phyloP scores from a whole-genome alignment of 1,139 yeast species.

The Casaregolazyma lundiana region DNA sequence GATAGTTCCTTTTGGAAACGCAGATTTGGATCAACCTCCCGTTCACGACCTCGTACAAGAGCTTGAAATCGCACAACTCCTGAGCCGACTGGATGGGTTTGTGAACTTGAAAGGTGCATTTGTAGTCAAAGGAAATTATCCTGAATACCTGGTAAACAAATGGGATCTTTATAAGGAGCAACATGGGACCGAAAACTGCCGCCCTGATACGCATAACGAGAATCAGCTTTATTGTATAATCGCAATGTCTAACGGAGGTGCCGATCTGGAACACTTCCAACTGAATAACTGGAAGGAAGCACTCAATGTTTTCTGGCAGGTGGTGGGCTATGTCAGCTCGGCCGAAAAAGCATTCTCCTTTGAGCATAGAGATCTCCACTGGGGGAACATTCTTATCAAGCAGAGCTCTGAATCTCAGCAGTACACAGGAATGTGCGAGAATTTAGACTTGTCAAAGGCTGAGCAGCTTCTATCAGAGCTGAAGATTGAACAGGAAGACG shows the following conservation, averaged over 20 bases:
- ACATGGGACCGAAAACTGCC: slow-evolving; percentile 32
- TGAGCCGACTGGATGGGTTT: slow-evolving; percentile 40
- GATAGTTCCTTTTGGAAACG: slow-evolving; percentile 48
- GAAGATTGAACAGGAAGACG: slow-evolving; percentile 16
- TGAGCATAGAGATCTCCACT: slow-evolving; percentile 65
- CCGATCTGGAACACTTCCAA: slow-evolving; percentile 42
- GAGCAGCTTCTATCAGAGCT: slow-evolving; percentile 17
- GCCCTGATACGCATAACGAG: slow-evolving; percentile 37
- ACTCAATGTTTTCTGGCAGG: slow-evolving; percentile 47
- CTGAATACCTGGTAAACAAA: slow-evolving; percentile 36
- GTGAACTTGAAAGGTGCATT: slow-evolving; percentile 39
- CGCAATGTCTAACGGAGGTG: slow-evolving; percentile 46
- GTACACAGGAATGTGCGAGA: background rate
- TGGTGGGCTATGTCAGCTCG: slow-evolving; percentile 43
- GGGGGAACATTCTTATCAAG: slow-evolving; percentile 50
- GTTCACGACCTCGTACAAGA: slow-evolving; percentile 45
- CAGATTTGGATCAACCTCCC: slow-evolving; percentile 40
- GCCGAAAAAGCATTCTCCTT: slow-evolving; percentile 51
- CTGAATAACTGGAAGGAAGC: slow-evolving; percentile 51
- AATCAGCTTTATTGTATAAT: slow-evolving; percentile 43
- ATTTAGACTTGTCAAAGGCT: slow-evolving; percentile 5
- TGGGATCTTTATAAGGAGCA: slow-evolving; percentile 41
- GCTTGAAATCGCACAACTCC: slow-evolving; percentile 39
- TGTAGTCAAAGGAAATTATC: slow-evolving; percentile 46
- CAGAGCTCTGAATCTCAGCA: slow-evolving; percentile 7